Evolutionary conservation across 108 stramenopile genomes (phyloP).

Genomic region (Skeletonema menzelii): DNA sequence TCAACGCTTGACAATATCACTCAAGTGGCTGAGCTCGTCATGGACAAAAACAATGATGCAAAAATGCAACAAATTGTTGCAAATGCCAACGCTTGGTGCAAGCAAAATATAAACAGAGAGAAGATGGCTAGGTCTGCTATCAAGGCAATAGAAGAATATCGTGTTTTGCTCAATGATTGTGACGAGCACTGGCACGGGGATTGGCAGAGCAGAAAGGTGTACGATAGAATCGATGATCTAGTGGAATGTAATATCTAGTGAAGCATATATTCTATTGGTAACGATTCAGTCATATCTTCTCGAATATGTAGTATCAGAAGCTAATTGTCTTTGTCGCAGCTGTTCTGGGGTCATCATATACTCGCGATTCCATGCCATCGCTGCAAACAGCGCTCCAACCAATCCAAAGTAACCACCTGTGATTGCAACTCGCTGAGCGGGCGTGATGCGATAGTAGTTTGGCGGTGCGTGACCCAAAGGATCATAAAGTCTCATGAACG

Average conservation of each 20-base stretch:
- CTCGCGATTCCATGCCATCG: conserved; percentile 81
- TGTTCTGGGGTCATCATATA: conserved; percentile 76
- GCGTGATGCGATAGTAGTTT: conserved; percentile 75
- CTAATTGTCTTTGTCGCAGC: conserved; percentile 25
- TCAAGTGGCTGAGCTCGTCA: conserved; percentile 20
- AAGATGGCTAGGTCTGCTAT: conserved; percentile 17
- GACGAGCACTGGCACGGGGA: conserved; percentile 11
- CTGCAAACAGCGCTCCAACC: conserved; percentile 66
- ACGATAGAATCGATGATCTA: conserved; percentile 1
- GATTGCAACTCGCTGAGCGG: conserved; percentile 55
- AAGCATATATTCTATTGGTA: not conserved
- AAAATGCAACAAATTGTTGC: conserved; percentile 35
- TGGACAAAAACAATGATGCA: conserved; percentile 29
- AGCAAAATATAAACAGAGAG: conserved; percentile 10
- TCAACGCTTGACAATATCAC: conserved; percentile 41
- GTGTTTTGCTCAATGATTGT: conserved; percentile 9
- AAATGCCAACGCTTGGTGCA: conserved; percentile 54
- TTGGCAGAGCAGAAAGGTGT: not conserved
- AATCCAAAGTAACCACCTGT: conserved; percentile 82
- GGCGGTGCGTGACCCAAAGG: conserved; percentile 58
- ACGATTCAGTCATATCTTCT: conserved; percentile 9
- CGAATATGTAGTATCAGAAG: conserved; percentile 4
- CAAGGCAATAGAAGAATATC: conserved; percentile 24
- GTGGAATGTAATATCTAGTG: conserved; percentile 23
- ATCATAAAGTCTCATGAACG: conserved; percentile 81